Evolutionary conservation across 495 filamentous ascomycete genomes (phyloP), one percentile per base, ranked within the genome.

Genomic region (Penicillium samsonianum): DNA sequence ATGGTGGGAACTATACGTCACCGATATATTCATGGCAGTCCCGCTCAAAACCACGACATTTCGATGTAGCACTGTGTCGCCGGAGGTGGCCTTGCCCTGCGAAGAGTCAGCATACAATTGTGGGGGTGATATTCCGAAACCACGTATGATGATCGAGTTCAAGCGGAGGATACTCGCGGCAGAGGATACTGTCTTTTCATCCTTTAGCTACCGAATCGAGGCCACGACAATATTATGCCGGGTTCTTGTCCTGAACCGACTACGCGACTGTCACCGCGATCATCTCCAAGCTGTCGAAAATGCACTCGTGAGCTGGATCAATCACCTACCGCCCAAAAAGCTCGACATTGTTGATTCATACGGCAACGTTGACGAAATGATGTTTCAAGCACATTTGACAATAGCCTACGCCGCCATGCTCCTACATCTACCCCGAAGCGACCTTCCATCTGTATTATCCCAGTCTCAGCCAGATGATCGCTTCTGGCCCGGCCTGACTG

Each of bases 301-400:
- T 59, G 74, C 75, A 14, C 67, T 78, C 8, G 70, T 74, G 25
- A 77, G 75, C 63, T 78, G 75, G 75, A 63, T 69, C 38, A 75
- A 78, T 58, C 74, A 77, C 51, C 57, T 78, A 7, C 75, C 75
- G 0, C 51, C 70, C 10, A 68, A 65, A 43, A 78, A 78, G 42
- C 55, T 72, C 22, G 75, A 77, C 41, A 71, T 78, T 37, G 70
- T 78, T n/a, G 74, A 78, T 54, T 65, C 65, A 19, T 77, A 77
- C 46, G 75, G 75, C 7, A 73, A 70, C 38, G 70, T 78, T 16
- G 76, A 78, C 40, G 76, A 78, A 51, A 78, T 78, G 70, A 66
- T 78, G 57, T 76, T 78, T 41, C 74, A 77, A 46, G 74, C 76
- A 8, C 76, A 78, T 26, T 55, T 69, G 23, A 75, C 68, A 1